These are phyloP conservation scores for Balamuthia mandrillaris DNA, from an alignment of 208 protist genomes.

Conservation along the genomic window DNA sequence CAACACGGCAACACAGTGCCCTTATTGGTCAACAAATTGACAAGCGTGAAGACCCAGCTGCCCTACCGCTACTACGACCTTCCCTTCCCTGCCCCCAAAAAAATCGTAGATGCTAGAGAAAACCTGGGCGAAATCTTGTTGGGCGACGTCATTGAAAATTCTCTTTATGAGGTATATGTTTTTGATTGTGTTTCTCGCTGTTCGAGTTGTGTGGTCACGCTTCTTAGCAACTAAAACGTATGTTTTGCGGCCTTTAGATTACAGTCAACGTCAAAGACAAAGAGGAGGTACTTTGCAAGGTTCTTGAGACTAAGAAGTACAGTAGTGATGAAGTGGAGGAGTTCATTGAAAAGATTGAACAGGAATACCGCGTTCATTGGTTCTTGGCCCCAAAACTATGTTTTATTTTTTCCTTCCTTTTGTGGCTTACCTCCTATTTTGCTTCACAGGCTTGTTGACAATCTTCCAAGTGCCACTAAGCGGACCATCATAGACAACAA, in stretches of 20 bases:
- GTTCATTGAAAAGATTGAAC: background rate
- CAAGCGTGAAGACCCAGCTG: constrained; percentile 79
- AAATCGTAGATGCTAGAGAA: constrained; percentile 59
- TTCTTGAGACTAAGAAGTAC: background rate
- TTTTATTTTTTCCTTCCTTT: background rate
- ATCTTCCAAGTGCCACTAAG: constrained; percentile 48
- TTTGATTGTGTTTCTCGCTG: background rate
- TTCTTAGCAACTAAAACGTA: background rate
- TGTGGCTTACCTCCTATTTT: background rate
- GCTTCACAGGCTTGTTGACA: constrained; percentile 47
- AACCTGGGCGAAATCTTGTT: constrained; percentile 89
- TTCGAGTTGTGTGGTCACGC: background rate
- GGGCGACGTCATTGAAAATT: constrained; percentile 88
- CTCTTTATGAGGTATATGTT: constrained; percentile 75
- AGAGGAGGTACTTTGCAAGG: background rate
- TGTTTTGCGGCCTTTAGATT: background rate
- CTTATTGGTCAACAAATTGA: constrained; percentile 82
- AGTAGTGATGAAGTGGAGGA: background rate
- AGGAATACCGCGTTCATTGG: constrained; percentile 36
- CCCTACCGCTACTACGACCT: constrained; percentile 90
- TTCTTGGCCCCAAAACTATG: background rate
- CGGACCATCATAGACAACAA: background rate
- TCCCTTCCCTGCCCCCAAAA: constrained; percentile 73
- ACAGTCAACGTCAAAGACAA: background rate
- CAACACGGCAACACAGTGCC: background rate